Percentiles rank a stretch among this genome's conserved stretches.
These are phyloP conservation scores for Beta vulgaris DNA, from an alignment of 148 eudicot genomes.

Conservation along the genomic window DNA sequence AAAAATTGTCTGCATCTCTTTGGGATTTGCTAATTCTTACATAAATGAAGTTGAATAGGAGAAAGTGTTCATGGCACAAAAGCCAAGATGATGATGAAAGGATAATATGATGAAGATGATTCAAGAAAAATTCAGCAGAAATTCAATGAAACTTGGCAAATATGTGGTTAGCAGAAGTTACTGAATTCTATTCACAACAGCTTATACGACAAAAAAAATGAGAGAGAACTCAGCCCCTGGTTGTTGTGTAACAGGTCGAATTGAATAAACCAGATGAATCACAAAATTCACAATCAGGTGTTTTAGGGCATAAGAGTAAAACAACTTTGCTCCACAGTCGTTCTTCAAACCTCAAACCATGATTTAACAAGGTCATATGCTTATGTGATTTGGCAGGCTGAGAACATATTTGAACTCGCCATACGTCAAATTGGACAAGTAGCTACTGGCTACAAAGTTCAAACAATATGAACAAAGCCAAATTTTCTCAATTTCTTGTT, in stretches of 20 bases:
- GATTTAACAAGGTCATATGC: not conserved
- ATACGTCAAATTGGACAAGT: not conserved
- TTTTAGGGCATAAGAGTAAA: not conserved
- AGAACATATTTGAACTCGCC: not conserved
- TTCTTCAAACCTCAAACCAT: not conserved
- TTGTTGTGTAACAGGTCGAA: not conserved
- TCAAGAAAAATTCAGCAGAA: not conserved
- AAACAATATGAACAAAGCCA: not conserved
- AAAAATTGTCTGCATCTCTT: not conserved
- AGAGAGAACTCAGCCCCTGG: too few relatives aligned
- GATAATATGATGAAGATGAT: not conserved
- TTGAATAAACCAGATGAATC: not conserved
- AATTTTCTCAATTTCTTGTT: not conserved
- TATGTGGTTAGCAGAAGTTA: not conserved
- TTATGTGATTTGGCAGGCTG: not conserved
- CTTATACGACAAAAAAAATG: too few relatives aligned
- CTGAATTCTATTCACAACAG: not conserved
- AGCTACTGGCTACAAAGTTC: not conserved
- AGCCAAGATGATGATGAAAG: not conserved
- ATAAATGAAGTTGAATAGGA: slow-evolving; percentile 2
- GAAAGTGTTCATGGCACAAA: slow-evolving; percentile 4
- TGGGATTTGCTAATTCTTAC: not conserved
- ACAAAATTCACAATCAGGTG: not conserved
- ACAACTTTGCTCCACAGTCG: not conserved
- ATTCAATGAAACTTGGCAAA: not conserved